These are phyloP conservation scores for Pyronema omphalodes DNA, from an alignment of 495 filamentous ascomycete species.

Conservation along the genomic window DNA sequence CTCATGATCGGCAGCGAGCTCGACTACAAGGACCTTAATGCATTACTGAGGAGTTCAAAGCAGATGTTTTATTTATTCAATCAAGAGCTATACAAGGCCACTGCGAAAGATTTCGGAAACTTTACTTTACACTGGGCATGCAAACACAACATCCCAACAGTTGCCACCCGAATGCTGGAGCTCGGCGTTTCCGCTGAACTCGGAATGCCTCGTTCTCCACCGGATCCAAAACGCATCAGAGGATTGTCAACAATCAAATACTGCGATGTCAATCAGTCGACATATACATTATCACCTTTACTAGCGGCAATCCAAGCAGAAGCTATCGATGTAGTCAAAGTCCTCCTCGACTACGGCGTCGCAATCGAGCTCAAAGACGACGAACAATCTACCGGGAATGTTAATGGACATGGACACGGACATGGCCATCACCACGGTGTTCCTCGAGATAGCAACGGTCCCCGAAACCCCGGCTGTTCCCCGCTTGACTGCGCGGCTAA, in stretches of 20 bases:
- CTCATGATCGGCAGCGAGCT: conserved; percentile 11
- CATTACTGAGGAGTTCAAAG: conserved; percentile 5
- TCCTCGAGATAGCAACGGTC: not conserved
- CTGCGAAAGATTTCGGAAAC: not conserved
- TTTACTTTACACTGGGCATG: not conserved
- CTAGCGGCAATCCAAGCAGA: not conserved
- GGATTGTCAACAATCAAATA: not conserved
- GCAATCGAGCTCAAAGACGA: not conserved
- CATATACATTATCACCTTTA: not conserved
- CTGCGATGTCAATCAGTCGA: too few relatives aligned
- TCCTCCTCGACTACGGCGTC: not conserved
- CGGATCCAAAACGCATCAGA: not conserved
- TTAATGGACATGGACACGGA: not conserved
- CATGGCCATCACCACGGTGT: not conserved
- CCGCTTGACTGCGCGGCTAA: conserved; percentile 1
- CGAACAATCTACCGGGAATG: too few relatives aligned
- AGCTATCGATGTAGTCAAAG: not conserved
- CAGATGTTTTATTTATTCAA: conserved; percentile 10
- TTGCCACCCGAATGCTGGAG: not conserved
- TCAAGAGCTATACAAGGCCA: conserved; percentile 7
- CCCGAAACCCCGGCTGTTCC: not conserved
- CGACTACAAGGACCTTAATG: conserved; percentile 7
- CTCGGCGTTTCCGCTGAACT: not conserved
- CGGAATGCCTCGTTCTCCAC: not conserved
- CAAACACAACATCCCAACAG: not conserved